Conservation (phyloP, 2,329 filamentous ascomycete genomes). For the Colletotrichum paranaense region DNA sequence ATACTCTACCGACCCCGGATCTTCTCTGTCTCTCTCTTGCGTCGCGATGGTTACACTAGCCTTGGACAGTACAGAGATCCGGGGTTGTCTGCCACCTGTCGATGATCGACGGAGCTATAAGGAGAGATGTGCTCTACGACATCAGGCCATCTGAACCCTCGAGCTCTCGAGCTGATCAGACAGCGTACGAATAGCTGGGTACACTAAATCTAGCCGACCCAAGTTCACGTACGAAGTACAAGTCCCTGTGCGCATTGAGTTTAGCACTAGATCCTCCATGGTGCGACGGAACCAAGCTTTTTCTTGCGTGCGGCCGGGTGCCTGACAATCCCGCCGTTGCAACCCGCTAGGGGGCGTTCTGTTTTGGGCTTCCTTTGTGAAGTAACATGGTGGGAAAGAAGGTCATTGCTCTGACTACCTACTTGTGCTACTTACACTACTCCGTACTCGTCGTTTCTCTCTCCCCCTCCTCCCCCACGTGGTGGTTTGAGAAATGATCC, state of each 20-base stretch:
- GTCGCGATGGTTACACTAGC: neutral
- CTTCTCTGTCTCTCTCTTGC: neutral
- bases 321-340: slow-evolving; percentile 11
- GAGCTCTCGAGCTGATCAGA: neutral
- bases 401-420: neutral
- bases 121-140: neutral
- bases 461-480: slow-evolving; percentile 4
- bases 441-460: too few relatives aligned
- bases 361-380: neutral
- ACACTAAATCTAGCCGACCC: neutral
- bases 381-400: neutral
- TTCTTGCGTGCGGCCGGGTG: neutral
- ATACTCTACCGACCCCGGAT: slow-evolving; percentile 3
- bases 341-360: neutral
- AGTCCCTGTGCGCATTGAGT: slow-evolving; percentile 3
- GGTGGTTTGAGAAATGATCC: neutral
- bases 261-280: slow-evolving; percentile 10
- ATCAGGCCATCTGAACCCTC: neutral
- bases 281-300: slow-evolving; percentile 19
- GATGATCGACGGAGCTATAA: neutral
- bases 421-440: too few relatives aligned
- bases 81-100: neutral
- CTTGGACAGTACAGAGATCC: neutral
- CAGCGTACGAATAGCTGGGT: neutral
- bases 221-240: neutral